These are phyloP conservation scores for Mycena indigotica DNA, from an alignment of 768 basidiomycete genomes.

Conservation along the genomic window DNA sequence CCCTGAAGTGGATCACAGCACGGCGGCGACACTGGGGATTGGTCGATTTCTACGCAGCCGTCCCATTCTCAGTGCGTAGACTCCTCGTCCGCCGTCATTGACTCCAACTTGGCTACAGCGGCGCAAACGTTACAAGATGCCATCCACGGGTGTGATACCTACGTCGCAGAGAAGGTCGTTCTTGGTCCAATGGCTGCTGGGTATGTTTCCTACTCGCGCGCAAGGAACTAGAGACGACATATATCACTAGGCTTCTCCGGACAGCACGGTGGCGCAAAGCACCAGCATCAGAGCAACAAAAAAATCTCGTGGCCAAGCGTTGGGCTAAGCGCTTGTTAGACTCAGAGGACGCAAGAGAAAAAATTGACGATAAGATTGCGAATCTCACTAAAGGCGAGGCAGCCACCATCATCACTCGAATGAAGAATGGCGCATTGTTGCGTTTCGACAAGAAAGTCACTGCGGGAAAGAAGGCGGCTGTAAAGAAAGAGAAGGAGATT, in stretches of 20 bases:
- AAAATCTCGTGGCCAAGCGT: conserved; percentile 54
- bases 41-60: conserved; percentile 59
- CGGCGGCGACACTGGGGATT: conserved; percentile 45
- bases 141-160: conserved; percentile 71
- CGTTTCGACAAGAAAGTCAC: conserved; percentile 59
- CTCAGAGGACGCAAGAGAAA: conserved; percentile 23
- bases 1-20: conserved; percentile 49
- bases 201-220: conserved; percentile 36
- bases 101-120: neutral
- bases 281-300: conserved; percentile 66
- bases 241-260: conserved; percentile 53
- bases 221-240: neutral
- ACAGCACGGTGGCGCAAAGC: conserved; percentile 66
- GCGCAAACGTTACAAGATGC: conserved; percentile 61
- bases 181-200: conserved; percentile 50
- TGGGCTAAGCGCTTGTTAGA: conserved; percentile 38
- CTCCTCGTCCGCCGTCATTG: too few species aligned
- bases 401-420: conserved; percentile 73
- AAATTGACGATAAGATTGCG: conserved; percentile 35
- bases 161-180: conserved; percentile 57
- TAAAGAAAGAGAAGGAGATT: conserved; percentile 48
- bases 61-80: conserved; percentile 49
- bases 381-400: conserved; percentile 77
- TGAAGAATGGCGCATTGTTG: conserved; percentile 72
- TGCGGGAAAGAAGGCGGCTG: conserved; percentile 37